Evolutionary conservation across 176 grass and related monocot genomes (phyloP).

Genomic region (Aegilops tauschii): DNA sequence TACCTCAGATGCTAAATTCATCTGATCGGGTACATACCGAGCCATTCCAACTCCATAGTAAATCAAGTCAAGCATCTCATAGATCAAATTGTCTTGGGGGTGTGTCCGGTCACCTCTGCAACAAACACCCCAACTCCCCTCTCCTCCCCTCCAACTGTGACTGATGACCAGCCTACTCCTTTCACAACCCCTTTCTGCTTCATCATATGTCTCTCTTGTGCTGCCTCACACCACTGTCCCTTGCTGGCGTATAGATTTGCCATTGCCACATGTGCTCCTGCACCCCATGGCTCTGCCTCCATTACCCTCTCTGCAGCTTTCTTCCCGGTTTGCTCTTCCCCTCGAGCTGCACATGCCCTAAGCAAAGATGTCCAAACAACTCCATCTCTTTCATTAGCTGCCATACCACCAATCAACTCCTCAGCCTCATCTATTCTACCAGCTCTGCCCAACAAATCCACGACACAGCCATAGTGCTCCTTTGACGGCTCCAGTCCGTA

Average conservation of each 20-base stretch:
- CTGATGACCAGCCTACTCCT: slow-evolving; percentile 60
- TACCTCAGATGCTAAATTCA: slow-evolving; percentile 30
- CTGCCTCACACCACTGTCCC: slow-evolving; percentile 52
- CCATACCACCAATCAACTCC: slow-evolving; percentile 52
- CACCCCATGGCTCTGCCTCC: slow-evolving; percentile 52
- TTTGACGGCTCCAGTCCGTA: slow-evolving; percentile 48
- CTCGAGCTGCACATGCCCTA: slow-evolving; percentile 51
- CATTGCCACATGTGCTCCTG: slow-evolving; percentile 60
- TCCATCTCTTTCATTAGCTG: slow-evolving; percentile 44
- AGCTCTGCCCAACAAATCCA: slow-evolving; percentile 56
- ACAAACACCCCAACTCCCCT: slow-evolving; percentile 47
- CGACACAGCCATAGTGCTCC: slow-evolving; percentile 78
- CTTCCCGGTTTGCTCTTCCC: slow-evolving; percentile 48
- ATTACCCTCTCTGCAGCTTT: slow-evolving; percentile 43
- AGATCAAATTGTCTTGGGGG: slow-evolving; percentile 37
- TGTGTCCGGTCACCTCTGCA: slow-evolving; percentile 43
- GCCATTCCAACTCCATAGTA: slow-evolving; percentile 32
- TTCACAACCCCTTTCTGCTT: slow-evolving; percentile 61
- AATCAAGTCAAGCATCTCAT: slow-evolving; percentile 45
- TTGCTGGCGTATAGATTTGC: slow-evolving; percentile 64
- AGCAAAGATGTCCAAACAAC: slow-evolving; percentile 67
- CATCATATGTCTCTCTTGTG: slow-evolving; percentile 37
- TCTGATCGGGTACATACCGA: not conserved
- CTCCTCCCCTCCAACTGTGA: slow-evolving; percentile 40
- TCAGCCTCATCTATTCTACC: slow-evolving; percentile 63